Conservation (phyloP, 1,139 yeast genomes). For the Candida dubliniensis region DNA sequence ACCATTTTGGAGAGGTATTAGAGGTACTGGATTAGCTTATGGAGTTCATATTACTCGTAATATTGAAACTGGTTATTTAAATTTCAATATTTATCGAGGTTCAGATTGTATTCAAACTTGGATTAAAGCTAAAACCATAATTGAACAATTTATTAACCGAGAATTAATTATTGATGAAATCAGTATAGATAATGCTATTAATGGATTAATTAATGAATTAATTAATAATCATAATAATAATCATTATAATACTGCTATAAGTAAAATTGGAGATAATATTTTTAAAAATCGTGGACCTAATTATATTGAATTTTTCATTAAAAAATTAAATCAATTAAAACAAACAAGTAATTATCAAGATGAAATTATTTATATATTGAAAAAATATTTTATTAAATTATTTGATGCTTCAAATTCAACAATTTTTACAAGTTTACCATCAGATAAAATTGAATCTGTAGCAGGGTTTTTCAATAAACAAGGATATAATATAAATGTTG, state of each 20-base stretch:
- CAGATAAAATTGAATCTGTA: conserved; percentile 55
- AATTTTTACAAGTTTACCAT: conserved; percentile 73
- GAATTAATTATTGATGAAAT: conserved; percentile 52
- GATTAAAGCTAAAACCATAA: conserved; percentile 63
- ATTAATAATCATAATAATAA: conserved; percentile 65
- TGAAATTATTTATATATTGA: conserved; percentile 57
- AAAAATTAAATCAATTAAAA: conserved; percentile 51
- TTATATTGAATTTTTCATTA: conserved; percentile 50
- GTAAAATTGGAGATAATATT: conserved; percentile 64
- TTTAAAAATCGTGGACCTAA: conserved; percentile 71
- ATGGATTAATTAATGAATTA: conserved; percentile 68
- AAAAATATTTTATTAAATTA: conserved; percentile 59
- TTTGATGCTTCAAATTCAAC: conserved; percentile 58
- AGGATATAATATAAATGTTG: conserved; percentile 65
- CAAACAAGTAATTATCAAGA: conserved; percentile 21
- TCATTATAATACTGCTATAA: conserved; percentile 57
- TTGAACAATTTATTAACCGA: conserved; percentile 61
- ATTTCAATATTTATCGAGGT: conserved; percentile 75
- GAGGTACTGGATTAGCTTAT: conserved; percentile 95
- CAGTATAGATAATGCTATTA: conserved; percentile 68
- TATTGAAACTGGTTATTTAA: conserved; percentile 67
- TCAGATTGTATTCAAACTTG: conserved; percentile 79
- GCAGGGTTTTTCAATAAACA: conserved; percentile 44
- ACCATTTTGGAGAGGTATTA: conserved; percentile 93
- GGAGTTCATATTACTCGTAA: conserved; percentile 68